Percentiles rank a stretch among this genome's conserved stretches.
phyloP scores from a whole-genome alignment of 768 basidiomycete genomes.

The Megacollybia marginata region DNA sequence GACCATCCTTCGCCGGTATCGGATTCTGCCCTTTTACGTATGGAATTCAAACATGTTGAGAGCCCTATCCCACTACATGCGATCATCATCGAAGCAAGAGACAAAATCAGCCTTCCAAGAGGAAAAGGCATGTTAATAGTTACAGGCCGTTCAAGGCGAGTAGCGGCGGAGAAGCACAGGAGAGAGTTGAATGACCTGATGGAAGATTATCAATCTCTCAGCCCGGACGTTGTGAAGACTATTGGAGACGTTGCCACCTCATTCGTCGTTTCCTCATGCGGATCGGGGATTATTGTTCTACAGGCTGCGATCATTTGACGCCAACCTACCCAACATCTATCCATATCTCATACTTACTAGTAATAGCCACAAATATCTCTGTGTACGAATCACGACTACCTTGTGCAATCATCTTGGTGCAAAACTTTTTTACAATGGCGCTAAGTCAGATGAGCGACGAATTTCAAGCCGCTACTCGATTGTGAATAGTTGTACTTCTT shows the following conservation, averaged over 20 bases:
- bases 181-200: constrained; percentile 63
- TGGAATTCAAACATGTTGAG: constrained; percentile 51
- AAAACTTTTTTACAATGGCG: too few species aligned
- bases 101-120: constrained; percentile 5
- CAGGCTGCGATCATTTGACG: constrained; percentile 37
- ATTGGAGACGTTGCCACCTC: constrained; percentile 80
- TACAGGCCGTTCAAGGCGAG: constrained; percentile 65
- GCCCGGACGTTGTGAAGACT: constrained; percentile 67
- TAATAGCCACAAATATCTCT: too few species aligned
- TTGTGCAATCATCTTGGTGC: too few species aligned
- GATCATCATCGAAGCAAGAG: constrained; percentile 39
- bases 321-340: too few species aligned
- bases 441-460: too few species aligned
- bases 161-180: constrained; percentile 65
- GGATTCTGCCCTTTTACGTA: constrained; percentile 39
- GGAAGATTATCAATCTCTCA: constrained; percentile 46
- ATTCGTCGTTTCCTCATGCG: constrained; percentile 56
- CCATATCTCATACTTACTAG: too few species aligned
- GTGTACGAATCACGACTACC: too few species aligned
- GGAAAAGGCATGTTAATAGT: constrained; percentile 50
- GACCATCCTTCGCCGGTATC: constrained; percentile 9
- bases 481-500: too few species aligned
- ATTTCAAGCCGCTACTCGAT: too few species aligned
- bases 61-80: constrained; percentile 57
- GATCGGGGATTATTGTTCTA: constrained; percentile 58